Conservation (phyloP, 805 yeast species). For the fission yeast (Schizosaccharomyces pombe) region ASM294v3 CU329670.1:3833001-3833500, state of each 20-base stretch:
- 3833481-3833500: neutral
- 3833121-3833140: neutral
- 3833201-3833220: neutral
- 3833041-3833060: constrained; percentile 81
- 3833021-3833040: constrained; percentile 27
- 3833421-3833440: constrained; percentile 29
- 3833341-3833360: neutral
- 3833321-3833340: neutral
- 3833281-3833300: neutral
- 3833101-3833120: neutral
- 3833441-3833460: constrained; percentile 17
- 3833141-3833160: neutral
- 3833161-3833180: neutral
- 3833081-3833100: constrained; percentile 30
- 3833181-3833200: neutral
- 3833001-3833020: constrained; percentile 9
- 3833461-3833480: neutral
- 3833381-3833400: neutral
- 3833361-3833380: neutral
- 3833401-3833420: neutral
- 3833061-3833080: constrained; percentile 32
- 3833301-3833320: neutral
- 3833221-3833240: neutral
- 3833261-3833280: constrained; percentile 2
- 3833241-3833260: neutral